Evolutionary conservation across 768 basidiomycete species (phyloP).

Genomic region (Terana coerulea): DNA sequence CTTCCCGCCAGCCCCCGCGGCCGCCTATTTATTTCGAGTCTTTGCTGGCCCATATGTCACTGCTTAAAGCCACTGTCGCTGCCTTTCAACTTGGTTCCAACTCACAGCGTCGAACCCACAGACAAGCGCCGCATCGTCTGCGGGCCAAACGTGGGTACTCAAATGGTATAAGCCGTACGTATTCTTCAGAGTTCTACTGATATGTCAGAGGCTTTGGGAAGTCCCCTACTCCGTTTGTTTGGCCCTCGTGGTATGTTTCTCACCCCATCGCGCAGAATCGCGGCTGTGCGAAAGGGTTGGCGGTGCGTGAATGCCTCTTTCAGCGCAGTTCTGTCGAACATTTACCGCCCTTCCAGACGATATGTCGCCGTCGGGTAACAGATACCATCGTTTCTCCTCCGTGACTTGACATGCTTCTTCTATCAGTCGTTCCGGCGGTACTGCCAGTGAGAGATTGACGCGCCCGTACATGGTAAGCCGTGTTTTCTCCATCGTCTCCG

Average conservation of each 20-base stretch:
- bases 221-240: slow-evolving; percentile 7
- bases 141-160: neutral
- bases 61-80: neutral
- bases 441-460: neutral
- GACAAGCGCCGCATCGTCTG: neutral
- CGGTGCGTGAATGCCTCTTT: slow-evolving; percentile 14
- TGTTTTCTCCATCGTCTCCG: slow-evolving; percentile 8
- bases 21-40: neutral
- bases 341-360: slow-evolving; percentile 6
- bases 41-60: no score
- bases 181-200: slow-evolving; percentile 13
- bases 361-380: slow-evolving; percentile 5
- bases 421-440: slow-evolving; percentile 6
- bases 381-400: slow-evolving; percentile 1
- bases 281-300: neutral
- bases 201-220: slow-evolving; percentile 15
- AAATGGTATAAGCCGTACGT: neutral
- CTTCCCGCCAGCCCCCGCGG: neutral
- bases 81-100: neutral
- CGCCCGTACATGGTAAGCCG: slow-evolving; percentile 7
- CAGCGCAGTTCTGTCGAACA: slow-evolving; percentile 15
- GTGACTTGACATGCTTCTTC: slow-evolving; percentile 3
- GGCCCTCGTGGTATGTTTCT: slow-evolving; percentile 9
- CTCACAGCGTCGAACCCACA: neutral
- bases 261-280: slow-evolving; percentile 9